phyloP scores from a whole-genome alignment of 805 yeast species.

The Pichia gijzeniarum region DNA sequence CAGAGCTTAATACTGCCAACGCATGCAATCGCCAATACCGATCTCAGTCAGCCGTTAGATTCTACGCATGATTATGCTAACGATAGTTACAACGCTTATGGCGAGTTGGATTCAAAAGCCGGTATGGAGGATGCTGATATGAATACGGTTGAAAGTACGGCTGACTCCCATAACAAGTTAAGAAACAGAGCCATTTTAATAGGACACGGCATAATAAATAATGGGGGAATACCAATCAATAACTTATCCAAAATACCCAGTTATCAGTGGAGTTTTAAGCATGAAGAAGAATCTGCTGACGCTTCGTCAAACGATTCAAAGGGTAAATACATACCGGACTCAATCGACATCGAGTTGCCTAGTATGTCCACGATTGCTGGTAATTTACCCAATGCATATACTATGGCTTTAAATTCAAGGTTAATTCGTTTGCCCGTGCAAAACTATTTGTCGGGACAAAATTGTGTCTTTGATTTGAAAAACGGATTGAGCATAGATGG shows the following conservation, averaged over 20 bases:
- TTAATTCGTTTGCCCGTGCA: constrained; percentile 25
- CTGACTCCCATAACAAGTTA: background rate
- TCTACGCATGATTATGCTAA: background rate
- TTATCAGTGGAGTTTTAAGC: constrained; percentile 29
- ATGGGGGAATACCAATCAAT: constrained; percentile 28
- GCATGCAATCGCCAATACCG: constrained; percentile 1
- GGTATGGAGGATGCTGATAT: background rate
- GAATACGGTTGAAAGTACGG: background rate
- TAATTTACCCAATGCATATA: constrained; percentile 15
- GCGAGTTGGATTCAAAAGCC: background rate
- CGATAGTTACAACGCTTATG: background rate
- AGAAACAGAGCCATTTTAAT: constrained; percentile 17
- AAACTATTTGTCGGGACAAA: constrained; percentile 4
- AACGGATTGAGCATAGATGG: background rate
- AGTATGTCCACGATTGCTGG: constrained; percentile 25
- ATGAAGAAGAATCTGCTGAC: constrained; percentile 22
- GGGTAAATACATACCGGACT: constrained; percentile 21
- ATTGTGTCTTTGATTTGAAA: background rate
- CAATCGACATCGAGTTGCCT: constrained; percentile 18
- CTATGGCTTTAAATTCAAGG: constrained; percentile 23
- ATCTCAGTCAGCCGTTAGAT: background rate
- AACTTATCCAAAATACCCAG: constrained; percentile 30
- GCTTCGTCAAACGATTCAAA: background rate
- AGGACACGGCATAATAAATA: constrained; percentile 32
- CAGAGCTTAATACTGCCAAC: constrained; percentile 23